Base-by-base conservation (phyloP, 768 basidiomycete genomes). In the Leccinum barrowsii region DNA sequence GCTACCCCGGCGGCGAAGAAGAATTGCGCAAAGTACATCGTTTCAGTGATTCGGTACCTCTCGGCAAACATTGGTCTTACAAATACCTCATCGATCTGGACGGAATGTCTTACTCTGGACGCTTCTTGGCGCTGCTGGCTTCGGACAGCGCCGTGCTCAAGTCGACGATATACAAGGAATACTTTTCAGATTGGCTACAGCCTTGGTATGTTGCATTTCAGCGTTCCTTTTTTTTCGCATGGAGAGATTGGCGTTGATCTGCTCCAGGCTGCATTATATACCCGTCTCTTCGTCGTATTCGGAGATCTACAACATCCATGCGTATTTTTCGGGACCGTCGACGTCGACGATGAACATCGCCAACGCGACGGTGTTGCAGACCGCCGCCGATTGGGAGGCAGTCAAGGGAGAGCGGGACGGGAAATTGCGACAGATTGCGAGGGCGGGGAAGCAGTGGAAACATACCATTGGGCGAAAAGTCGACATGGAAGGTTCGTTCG, bases 401-500 rank as follows among this genome's bases (percentile, higher is more conserved):
- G 62, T 68, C 50, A 63, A 76, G 19, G 64, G 74, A 5, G 85
- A 92, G 59, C 90, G 89, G 4, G 92, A 96, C 67, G 76, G 77
- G 26, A 80, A 86, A 50, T 75, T 94, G 56, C 78, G 86, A 40
- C 82, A 90, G 64, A 96, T 98, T 40, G 95, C 96, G 0, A 77
- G 86, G 46, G 92, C 94, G 2, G 95, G 96, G n/a, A 87, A 94
- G 67, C 82, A 90, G 58, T 98, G 96, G 96, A 93, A 90, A 72
- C 82, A 84, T 65, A 89, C 85, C 1, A 81, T 92, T 19, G 92
- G 92, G 26, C 75, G 96, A 52, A 85, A 82, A 56, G 78, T 87
- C 56, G 96, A 98, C 75, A 94, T 97, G 90, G 92, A 98, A 82
- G 89, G 93, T 92, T 60, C 61, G 85, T 76, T 21, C 7, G 24